Conservation (phyloP, 2,329 filamentous ascomycete genomes). For the Geosmithia morbida region DNA sequence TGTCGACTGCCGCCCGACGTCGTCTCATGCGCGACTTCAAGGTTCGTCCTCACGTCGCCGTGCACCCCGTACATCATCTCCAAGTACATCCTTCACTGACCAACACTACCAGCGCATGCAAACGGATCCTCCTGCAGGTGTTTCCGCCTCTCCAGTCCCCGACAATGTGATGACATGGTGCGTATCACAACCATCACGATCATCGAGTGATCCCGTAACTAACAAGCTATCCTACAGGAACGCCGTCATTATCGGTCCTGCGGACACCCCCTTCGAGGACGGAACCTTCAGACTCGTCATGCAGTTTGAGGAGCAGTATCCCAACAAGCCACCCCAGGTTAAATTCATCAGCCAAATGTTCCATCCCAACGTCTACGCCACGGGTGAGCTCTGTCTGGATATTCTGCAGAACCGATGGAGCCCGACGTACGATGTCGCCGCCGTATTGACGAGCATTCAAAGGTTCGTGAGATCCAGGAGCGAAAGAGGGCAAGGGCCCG, state of each 20-base stretch:
- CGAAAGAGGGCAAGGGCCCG: background rate
- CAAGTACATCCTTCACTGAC: constrained; percentile 3
- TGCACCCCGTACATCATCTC: background rate
- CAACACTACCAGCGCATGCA: constrained; percentile 69
- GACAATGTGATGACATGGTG: constrained; percentile 98
- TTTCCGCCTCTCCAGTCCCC: constrained; percentile 89
- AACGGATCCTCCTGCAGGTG: constrained; percentile 91
- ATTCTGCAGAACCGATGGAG: constrained; percentile 98
- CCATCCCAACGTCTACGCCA: constrained; percentile 96
- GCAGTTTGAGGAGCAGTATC: constrained; percentile 98
- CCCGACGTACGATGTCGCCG: constrained; percentile 95
- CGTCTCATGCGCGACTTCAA: constrained; percentile 99
- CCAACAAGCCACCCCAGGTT: constrained; percentile 93
- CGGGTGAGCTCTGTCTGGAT: constrained; percentile 88
- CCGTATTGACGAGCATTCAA: constrained; percentile 93
- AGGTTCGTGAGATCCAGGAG: constrained; percentile 54
- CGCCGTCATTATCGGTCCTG: constrained; percentile 92
- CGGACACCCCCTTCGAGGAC: constrained; percentile 95
- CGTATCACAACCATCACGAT: constrained; percentile 10
- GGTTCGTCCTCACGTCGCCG: constrained; percentile 34
- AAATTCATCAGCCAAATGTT: constrained; percentile 99
- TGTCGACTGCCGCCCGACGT: constrained; percentile 88
- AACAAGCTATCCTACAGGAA: constrained; percentile 49
- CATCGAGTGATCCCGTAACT: background rate
- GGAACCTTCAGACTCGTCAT: constrained; percentile 95